Evolutionary conservation across 164 flowering plant genomes (phyloP).

Genomic region (Aristolochia californica): DNA sequence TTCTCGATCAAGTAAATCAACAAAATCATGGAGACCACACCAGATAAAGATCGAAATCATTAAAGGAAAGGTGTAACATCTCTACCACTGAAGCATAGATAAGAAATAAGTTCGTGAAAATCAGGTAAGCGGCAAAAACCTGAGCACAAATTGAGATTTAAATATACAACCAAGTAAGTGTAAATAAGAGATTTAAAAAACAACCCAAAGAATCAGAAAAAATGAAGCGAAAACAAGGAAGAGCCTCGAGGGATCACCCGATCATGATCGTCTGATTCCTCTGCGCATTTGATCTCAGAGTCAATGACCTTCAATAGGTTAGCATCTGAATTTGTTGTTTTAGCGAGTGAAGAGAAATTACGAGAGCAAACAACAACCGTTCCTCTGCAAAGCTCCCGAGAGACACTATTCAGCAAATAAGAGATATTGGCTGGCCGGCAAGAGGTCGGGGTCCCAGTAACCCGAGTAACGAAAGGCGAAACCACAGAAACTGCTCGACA

Average conservation of each 20-base stretch:
- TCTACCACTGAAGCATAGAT: too few relatives aligned
- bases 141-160: not conserved
- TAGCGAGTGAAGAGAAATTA: slow-evolving; percentile 22
- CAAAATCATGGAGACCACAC: too few relatives aligned
- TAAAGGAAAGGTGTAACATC: too few relatives aligned
- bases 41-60: too few relatives aligned
- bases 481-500: slow-evolving; percentile 36
- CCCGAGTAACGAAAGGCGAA: slow-evolving; percentile 30
- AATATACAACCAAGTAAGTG: not conserved
- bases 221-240: not conserved
- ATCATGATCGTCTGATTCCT: slow-evolving; percentile 36
- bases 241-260: slow-evolving; percentile 18
- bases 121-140: too few relatives aligned
- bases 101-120: too few relatives aligned
- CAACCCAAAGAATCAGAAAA: not conserved
- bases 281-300: slow-evolving; percentile 45
- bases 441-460: slow-evolving; percentile 18
- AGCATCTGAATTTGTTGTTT: slow-evolving; percentile 27
- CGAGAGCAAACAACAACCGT: slow-evolving; percentile 3
- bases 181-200: too few relatives aligned
- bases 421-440: slow-evolving; percentile 20
- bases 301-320: slow-evolving; percentile 43
- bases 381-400: slow-evolving; percentile 9
- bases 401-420: slow-evolving; percentile 19
- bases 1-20: too few relatives aligned